A percentile compares a stretch with the other conserved stretches of the same genome.
These are phyloP conservation scores for Oryza brachyantha DNA, from an alignment of 176 grass and related monocot genomes.

Conservation along the genomic window DNA sequence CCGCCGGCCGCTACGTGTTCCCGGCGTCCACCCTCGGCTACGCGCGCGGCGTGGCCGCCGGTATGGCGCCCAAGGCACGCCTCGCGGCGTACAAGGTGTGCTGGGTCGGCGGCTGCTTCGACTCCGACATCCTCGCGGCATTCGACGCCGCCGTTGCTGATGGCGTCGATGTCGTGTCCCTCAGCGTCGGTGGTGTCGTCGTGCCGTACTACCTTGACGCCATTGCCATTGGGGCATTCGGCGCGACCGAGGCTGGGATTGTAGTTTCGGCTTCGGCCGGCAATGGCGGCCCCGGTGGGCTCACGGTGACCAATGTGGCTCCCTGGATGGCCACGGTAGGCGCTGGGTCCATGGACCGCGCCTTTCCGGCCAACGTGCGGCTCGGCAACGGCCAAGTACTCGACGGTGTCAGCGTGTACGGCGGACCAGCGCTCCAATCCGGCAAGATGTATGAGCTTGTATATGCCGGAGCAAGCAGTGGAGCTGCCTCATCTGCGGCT, in stretches of 20 bases:
- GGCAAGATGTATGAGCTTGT: conserved; percentile 69
- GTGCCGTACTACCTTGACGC: conserved; percentile 93
- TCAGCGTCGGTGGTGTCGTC: conserved; percentile 82
- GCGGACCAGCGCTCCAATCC: conserved; percentile 52
- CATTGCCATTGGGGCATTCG: conserved; percentile 86
- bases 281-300: conserved; percentile 81
- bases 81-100: conserved; percentile 92
- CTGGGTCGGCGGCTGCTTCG: conserved; percentile 81
- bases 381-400: conserved; percentile 68
- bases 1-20: conserved; percentile 87
- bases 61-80: conserved; percentile 96
- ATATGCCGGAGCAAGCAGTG: conserved; percentile 50
- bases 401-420: conserved; percentile 80
- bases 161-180: conserved; percentile 76
- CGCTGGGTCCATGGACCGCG: conserved; percentile 89
- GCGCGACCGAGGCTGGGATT: conserved; percentile 76
- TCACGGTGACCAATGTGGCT: conserved; percentile 87
- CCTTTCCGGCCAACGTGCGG: conserved; percentile 82
- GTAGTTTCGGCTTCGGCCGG: conserved; percentile 85
- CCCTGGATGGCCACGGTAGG: conserved; percentile 91
- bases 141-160: conserved; percentile 86
- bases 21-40: conserved; percentile 93
- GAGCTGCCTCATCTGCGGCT: conserved; percentile 26
- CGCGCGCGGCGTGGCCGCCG: conserved; percentile 75
- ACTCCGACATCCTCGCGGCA: conserved; percentile 94